A percentile compares a stretch with the other conserved stretches of the same genome.
Evolutionary conservation across 441 rosid species (phyloP).

Genomic region (Aleurites moluccanus): DNA sequence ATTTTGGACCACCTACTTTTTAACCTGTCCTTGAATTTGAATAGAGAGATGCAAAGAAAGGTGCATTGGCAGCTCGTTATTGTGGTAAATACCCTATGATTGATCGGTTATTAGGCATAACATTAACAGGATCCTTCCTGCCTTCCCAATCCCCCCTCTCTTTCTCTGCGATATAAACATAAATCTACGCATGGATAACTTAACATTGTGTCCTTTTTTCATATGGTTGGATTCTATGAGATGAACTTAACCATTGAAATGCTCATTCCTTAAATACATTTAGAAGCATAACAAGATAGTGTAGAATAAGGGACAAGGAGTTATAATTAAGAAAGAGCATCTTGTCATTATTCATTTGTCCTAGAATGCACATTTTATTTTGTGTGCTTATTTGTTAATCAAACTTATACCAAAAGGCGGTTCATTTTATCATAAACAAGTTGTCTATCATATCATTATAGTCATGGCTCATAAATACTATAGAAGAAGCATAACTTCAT

Average conservation of each 20-base stretch:
- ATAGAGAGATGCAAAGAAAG: background rate
- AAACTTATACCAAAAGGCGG: background rate
- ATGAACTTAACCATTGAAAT: background rate
- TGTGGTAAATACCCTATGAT: background rate
- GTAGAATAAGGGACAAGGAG: background rate
- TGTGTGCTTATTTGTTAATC: background rate
- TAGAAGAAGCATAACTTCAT: background rate
- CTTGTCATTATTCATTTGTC: background rate
- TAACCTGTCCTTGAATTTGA: background rate
- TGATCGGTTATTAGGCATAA: background rate
- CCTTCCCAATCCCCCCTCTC: background rate
- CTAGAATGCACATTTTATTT: background rate
- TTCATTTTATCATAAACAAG: background rate
- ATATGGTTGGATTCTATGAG: background rate
- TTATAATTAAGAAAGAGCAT: background rate
- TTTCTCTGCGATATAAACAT: background rate
- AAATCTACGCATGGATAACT: background rate
- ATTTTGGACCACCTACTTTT: background rate
- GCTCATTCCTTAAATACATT: background rate
- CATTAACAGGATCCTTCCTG: background rate
- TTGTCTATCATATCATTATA: background rate
- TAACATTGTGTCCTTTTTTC: background rate
- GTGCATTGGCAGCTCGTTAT: background rate
- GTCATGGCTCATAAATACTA: background rate
- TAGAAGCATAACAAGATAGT: background rate